phyloP scores from a whole-genome alignment of 805 yeast genomes.

The Kodamaea nitidulidarum region DNA sequence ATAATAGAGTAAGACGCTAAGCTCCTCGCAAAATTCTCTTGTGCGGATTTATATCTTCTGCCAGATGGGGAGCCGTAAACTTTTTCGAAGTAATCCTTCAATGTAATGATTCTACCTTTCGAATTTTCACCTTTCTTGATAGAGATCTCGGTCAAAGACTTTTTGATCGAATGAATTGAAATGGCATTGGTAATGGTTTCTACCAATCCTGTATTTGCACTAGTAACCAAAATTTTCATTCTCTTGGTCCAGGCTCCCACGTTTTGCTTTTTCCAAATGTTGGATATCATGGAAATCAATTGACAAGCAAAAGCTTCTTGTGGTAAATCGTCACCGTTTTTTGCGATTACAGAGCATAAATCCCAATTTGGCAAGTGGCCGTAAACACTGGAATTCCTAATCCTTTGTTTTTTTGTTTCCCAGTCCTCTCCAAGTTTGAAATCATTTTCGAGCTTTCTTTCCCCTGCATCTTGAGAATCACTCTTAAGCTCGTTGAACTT shows the following conservation, averaged over 20 bases:
- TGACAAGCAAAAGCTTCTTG: constrained; percentile 99
- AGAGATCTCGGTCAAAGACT: constrained; percentile 77
- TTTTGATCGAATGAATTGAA: constrained; percentile 90
- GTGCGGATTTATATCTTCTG: constrained; percentile 63
- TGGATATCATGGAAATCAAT: constrained; percentile 79
- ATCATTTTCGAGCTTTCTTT: constrained; percentile 88
- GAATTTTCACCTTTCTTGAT: constrained; percentile 64
- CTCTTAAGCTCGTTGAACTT: constrained; percentile 54
- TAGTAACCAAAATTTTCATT: constrained; percentile 89
- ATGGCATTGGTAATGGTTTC: constrained; percentile 95
- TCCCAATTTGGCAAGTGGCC: constrained; percentile 95
- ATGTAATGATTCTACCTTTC: constrained; percentile 63
- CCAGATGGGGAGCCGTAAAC: constrained; percentile 66
- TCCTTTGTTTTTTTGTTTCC: constrained; percentile 75
- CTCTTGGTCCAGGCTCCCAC: constrained; percentile 86
- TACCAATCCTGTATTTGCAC: constrained; percentile 86
- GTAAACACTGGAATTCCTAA: constrained; percentile 68
- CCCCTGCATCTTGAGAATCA: constrained; percentile 66
- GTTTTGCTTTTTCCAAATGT: constrained; percentile 69
- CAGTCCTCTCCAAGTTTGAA: constrained; percentile 93
- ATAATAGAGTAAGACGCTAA: constrained; percentile 90
- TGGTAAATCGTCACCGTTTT: constrained; percentile 91
- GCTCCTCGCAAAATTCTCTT: constrained; percentile 78
- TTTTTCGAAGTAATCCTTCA: constrained; percentile 73
- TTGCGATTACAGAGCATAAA: constrained; percentile 89